A percentile compares a stretch with the other conserved stretches of the same genome.
These are phyloP conservation scores for Diutina rugosa DNA, from an alignment of 1,139 yeast species.

Conservation along the genomic window DNA sequence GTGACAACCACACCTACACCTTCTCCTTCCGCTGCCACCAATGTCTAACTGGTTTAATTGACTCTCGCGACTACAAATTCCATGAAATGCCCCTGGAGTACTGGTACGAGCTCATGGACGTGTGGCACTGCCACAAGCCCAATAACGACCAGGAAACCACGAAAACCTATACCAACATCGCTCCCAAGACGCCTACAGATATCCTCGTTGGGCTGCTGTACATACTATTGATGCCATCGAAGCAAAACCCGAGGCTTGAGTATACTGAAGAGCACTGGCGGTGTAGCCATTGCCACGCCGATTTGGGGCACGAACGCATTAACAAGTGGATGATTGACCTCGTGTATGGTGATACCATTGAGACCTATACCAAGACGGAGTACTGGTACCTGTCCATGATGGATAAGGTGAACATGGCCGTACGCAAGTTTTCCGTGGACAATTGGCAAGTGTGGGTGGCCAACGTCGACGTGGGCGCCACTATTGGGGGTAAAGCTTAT, in stretches of 20 bases:
- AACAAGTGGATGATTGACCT: background rate
- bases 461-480: background rate
- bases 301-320: background rate
- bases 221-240: background rate
- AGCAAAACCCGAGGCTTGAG: background rate
- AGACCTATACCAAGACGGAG: background rate
- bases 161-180: background rate
- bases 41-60: conserved; percentile 9
- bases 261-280: background rate
- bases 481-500: background rate
- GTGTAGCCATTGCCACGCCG: background rate
- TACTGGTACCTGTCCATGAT: background rate
- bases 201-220: background rate
- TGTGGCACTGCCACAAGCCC: conserved; percentile 98
- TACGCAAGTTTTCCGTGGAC: background rate
- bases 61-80: conserved; percentile 18
- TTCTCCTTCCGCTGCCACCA: background rate
- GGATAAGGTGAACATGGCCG: background rate
- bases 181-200: background rate
- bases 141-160: conserved; percentile 10
- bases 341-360: background rate
- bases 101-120: conserved; percentile 95
- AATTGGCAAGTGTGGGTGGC: background rate
- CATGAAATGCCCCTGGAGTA: conserved; percentile 79
- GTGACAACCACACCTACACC: background rate